Percentiles rank a stretch among this genome's conserved stretches.
Conservation (phyloP, 2,329 filamentous ascomycete genomes). For the Hymenoscyphus scutula region DNA sequence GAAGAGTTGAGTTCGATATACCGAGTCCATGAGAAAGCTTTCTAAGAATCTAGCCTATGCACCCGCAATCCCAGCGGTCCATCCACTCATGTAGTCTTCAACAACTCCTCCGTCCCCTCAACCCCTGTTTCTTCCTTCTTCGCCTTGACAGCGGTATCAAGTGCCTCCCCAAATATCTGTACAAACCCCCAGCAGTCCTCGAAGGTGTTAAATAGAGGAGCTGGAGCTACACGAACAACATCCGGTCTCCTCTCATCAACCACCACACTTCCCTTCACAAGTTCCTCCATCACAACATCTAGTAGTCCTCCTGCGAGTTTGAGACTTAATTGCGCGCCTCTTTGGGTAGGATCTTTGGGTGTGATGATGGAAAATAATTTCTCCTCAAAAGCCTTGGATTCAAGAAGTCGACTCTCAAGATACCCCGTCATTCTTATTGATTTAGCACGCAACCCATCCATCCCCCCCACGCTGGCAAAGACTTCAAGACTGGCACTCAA, state of each 20-base stretch:
- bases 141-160: slow-evolving; percentile 32
- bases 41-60: too few species aligned
- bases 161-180: slow-evolving; percentile 40
- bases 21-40: too few species aligned
- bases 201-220: slow-evolving; percentile 73
- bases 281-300: slow-evolving; percentile 56
- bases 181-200: slow-evolving; percentile 62
- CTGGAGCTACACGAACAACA: slow-evolving; percentile 71
- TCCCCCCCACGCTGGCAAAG: slow-evolving; percentile 63
- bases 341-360: slow-evolving; percentile 57
- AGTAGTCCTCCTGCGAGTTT: slow-evolving; percentile 59
- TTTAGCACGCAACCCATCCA: slow-evolving; percentile 61
- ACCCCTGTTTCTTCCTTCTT: slow-evolving; percentile 9
- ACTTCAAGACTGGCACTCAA: slow-evolving; percentile 67
- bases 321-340: slow-evolving; percentile 73
- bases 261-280: slow-evolving; percentile 63
- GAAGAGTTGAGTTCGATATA: too few species aligned
- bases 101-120: slow-evolving; percentile 10
- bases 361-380: slow-evolving; percentile 60
- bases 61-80: neutral
- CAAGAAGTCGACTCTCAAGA: slow-evolving; percentile 58
- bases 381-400: slow-evolving; percentile 34
- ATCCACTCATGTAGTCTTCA: neutral
- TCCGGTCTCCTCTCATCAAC: slow-evolving; percentile 74
- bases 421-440: slow-evolving; percentile 66